A percentile compares a stretch with the other conserved stretches of the same genome.
phyloP scores from a whole-genome alignment of 192 early-diverging fungal genomes.

The Coemansia sp. region DNA sequence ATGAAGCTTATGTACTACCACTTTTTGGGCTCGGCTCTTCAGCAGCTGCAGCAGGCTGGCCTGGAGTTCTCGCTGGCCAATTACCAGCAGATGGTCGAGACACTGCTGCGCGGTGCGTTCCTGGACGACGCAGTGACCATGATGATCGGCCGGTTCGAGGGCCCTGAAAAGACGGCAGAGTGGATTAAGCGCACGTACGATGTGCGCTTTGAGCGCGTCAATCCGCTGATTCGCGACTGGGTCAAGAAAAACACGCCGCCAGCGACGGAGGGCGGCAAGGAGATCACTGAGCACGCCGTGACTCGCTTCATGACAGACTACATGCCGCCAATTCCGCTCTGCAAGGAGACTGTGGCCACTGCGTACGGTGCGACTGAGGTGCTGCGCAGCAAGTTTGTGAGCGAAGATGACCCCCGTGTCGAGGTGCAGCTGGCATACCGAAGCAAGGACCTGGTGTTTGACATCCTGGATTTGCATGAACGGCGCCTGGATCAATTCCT shows the following conservation, averaged over 20 bases:
- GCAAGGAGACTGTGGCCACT: constrained; percentile 30
- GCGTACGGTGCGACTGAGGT: constrained; percentile 27
- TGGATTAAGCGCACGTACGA: constrained; percentile 6
- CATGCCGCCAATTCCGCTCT: constrained; percentile 32
- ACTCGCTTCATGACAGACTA: constrained; percentile 36
- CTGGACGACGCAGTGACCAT: constrained; percentile 32
- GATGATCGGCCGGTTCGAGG: constrained; percentile 34
- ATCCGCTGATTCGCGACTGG: constrained; percentile 8
- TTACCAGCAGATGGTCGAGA: constrained; percentile 44
- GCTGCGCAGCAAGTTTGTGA: constrained; percentile 19
- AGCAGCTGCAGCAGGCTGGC: constrained; percentile 40
- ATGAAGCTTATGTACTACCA: constrained; percentile 42
- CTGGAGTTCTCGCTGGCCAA: constrained; percentile 39
- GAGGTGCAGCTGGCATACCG: constrained; percentile 23
- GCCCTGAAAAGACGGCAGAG: neutral
- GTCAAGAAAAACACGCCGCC: constrained; percentile 1
- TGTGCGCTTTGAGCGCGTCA: constrained; percentile 2
- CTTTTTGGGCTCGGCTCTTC: constrained; percentile 26
- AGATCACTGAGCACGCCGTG: neutral
- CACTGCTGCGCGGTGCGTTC: constrained; percentile 31
- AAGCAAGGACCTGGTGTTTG: constrained; percentile 15
- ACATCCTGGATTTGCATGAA: constrained; percentile 32
- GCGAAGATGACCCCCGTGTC: constrained; percentile 1
- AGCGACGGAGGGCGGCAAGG: constrained; percentile 1
- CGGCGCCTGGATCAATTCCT: constrained; percentile 31